A percentile compares a stretch with the other conserved stretches of the same genome.
Conservation (phyloP, 2,329 filamentous ascomycete genomes). For the Fusarium pilosicola region DNA sequence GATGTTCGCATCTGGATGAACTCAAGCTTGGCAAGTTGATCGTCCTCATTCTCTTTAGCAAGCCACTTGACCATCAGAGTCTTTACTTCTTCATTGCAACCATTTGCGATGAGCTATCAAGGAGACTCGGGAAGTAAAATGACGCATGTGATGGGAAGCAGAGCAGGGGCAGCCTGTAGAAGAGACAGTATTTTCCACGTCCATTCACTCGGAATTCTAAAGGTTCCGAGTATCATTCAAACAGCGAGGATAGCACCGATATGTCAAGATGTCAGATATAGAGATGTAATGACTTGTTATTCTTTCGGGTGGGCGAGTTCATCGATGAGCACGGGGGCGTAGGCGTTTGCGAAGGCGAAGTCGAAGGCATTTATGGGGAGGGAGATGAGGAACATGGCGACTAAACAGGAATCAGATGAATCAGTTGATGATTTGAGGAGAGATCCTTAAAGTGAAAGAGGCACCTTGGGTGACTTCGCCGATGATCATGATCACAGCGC, state of each 20-base stretch:
- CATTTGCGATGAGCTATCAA: slow-evolving; percentile 62
- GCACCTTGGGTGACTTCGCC: neutral
- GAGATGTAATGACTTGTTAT: slow-evolving; percentile 60
- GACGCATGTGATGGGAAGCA: slow-evolving; percentile 39
- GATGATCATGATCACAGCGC: slow-evolving; percentile 1
- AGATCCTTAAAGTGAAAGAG: neutral
- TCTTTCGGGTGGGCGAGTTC: slow-evolving; percentile 65
- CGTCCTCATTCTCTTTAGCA: neutral
- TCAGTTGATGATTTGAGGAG: rapidly evolving
- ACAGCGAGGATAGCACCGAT: slow-evolving; percentile 56
- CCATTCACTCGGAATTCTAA: slow-evolving; percentile 30
- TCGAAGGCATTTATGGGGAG: slow-evolving; percentile 64
- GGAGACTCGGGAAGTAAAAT: slow-evolving; percentile 70
- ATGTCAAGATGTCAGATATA: slow-evolving; percentile 62
- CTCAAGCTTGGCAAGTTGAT: slow-evolving; percentile 23
- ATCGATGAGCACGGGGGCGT: slow-evolving; percentile 62
- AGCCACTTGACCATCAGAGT: slow-evolving; percentile 24
- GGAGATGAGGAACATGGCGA: slow-evolving; percentile 64
- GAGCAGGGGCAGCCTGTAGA: slow-evolving; percentile 31
- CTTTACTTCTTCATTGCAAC: slow-evolving; percentile 51
- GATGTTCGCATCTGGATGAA: slow-evolving; percentile 29
- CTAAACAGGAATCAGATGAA: neutral
- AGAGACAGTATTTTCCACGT: slow-evolving; percentile 46
- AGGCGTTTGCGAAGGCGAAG: slow-evolving; percentile 62
- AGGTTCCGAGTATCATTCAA: slow-evolving; percentile 55